Conservation (phyloP, 2,329 filamentous ascomycete species). For the Alternaria panax region DNA sequence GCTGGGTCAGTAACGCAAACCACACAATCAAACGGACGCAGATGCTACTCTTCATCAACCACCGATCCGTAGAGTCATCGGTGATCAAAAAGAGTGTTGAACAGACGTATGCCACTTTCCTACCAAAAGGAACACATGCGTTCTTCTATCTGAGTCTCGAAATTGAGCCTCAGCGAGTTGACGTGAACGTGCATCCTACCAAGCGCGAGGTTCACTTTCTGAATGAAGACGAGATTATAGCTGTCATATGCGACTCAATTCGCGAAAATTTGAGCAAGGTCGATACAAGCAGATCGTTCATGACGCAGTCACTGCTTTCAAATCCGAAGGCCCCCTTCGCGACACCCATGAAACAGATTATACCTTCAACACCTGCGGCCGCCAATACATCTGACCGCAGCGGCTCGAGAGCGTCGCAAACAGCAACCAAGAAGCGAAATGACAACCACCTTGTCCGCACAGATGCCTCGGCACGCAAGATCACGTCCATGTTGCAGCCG, state of each 20-base stretch:
- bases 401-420: slow-evolving; percentile 38
- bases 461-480: slow-evolving; percentile 87
- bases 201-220: slow-evolving; percentile 97
- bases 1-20: slow-evolving; percentile 90
- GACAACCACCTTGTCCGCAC: slow-evolving; percentile 92
- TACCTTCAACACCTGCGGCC: slow-evolving; percentile 27
- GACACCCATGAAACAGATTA: slow-evolving; percentile 50
- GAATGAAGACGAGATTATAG: slow-evolving; percentile 95
- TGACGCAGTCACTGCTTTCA: slow-evolving; percentile 84
- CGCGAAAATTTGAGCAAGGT: slow-evolving; percentile 80
- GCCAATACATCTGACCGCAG: slow-evolving; percentile 35
- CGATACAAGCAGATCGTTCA: slow-evolving; percentile 91
- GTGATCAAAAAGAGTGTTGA: slow-evolving; percentile 89
- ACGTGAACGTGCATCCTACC: slow-evolving; percentile 97
- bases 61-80: slow-evolving; percentile 89
- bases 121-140: slow-evolving; percentile 93
- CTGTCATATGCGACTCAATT: slow-evolving; percentile 82
- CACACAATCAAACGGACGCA: slow-evolving; percentile 91
- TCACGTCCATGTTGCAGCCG: slow-evolving; percentile 91
- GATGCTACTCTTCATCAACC: slow-evolving; percentile 93
- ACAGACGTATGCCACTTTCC: slow-evolving; percentile 83
- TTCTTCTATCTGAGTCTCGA: slow-evolving; percentile 93
- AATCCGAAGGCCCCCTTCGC: slow-evolving; percentile 49
- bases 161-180: slow-evolving; percentile 89
- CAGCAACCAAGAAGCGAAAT: slow-evolving; percentile 60